phyloP scores from a whole-genome alignment of 73 alveolate genomes.

The Symbiodinium pilosum region DNA sequence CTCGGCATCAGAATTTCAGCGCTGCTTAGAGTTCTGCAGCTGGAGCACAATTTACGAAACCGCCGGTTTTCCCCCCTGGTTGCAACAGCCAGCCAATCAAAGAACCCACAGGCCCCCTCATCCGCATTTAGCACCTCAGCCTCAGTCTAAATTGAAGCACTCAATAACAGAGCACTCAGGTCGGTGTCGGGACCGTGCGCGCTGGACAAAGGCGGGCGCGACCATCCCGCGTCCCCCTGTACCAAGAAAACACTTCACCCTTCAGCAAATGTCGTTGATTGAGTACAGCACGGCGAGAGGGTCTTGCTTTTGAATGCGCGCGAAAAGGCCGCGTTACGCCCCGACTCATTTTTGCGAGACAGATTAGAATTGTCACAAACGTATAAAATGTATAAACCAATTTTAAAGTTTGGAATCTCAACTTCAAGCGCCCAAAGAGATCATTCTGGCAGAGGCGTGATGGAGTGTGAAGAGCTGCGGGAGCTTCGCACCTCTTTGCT shows the following conservation, averaged over 20 bases:
- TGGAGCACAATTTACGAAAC: too few relatives aligned
- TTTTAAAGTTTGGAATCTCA: not conserved
- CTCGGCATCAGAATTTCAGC: too few relatives aligned
- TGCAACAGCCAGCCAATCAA: too few relatives aligned
- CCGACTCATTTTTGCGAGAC: not conserved
- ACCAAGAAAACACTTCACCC: not conserved
- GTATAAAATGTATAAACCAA: not conserved
- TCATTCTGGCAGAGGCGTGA: conserved; percentile 17
- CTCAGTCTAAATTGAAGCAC: not conserved
- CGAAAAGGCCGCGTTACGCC: not conserved
- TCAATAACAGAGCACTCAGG: not conserved
- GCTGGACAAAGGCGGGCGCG: conserved; percentile 27
- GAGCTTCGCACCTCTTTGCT: conserved; percentile 38
- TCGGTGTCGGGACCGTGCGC: conserved; percentile 38
- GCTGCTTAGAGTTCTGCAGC: too few relatives aligned
- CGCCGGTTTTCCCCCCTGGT: too few relatives aligned
- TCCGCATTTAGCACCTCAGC: too few relatives aligned
- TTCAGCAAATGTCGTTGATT: too few relatives aligned
- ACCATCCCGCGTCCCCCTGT: too few relatives aligned
- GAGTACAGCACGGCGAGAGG: too few relatives aligned
- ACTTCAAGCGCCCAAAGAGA: not conserved
- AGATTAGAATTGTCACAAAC: not conserved
- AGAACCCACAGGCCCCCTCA: too few relatives aligned
- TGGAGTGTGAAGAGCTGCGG: conserved; percentile 55
- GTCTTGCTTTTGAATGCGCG: too few relatives aligned